Percentiles rank a stretch among this genome's conserved stretches.
Conservation (phyloP, 768 basidiomycete species). For the Coprinellus micaceus region DNA sequence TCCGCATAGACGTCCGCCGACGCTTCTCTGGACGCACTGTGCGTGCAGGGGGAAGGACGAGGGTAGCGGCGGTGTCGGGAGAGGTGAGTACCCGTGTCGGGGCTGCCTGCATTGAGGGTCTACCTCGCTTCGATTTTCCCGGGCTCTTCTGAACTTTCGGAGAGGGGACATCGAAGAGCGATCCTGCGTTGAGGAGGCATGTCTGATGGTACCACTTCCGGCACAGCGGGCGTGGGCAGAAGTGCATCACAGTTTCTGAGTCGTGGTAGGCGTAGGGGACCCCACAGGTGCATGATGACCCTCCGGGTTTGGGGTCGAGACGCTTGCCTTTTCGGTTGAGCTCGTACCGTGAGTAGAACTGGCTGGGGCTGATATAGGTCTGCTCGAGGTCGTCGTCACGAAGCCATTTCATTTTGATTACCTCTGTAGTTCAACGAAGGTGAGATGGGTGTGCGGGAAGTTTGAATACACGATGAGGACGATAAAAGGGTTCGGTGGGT, state of each 20-base stretch:
- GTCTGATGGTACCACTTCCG: conserved; percentile 43
- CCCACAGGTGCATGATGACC: conserved; percentile 41
- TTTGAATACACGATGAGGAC: too few relatives aligned
- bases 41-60: not conserved
- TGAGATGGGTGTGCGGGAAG: not conserved
- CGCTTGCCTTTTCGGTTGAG: conserved; percentile 31
- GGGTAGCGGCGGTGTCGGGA: not conserved
- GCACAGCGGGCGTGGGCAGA: conserved; percentile 53
- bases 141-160: not conserved
- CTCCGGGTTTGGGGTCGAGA: conserved; percentile 43
- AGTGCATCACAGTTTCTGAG: conserved; percentile 40
- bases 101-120: not conserved
- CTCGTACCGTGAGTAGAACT: conserved; percentile 48
- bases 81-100: not conserved
- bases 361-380: conserved; percentile 31
- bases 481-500: too few relatives aligned
- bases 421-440: conserved; percentile 25
- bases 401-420: conserved; percentile 30
- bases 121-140: not conserved
- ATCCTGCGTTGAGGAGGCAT: conserved; percentile 34
- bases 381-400: conserved; percentile 38
- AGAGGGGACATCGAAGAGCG: not conserved
- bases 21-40: not conserved
- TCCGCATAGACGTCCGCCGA: too few relatives aligned
- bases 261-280: conserved; percentile 44